These are phyloP conservation scores for Entrophospora sp. DNA, from an alignment of 192 early-diverging fungal species.

Conservation along the genomic window DNA sequence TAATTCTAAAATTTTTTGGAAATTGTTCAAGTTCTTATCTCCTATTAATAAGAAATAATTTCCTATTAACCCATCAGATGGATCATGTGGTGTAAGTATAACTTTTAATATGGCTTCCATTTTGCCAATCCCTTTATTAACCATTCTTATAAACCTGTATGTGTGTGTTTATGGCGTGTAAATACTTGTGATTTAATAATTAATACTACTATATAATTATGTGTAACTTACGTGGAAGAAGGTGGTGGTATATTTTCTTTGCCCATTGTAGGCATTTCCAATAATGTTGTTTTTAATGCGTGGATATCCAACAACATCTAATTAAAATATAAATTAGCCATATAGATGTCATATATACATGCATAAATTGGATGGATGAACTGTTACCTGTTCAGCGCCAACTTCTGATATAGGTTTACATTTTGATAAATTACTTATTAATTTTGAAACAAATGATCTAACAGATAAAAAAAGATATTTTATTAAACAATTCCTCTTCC, in stretches of 20 bases:
- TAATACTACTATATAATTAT: not conserved
- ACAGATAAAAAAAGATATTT: not conserved
- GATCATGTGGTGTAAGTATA: slow-evolving; percentile 75
- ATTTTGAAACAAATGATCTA: slow-evolving; percentile 65
- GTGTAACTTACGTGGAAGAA: slow-evolving; percentile 47
- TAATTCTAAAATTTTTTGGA: slow-evolving; percentile 75
- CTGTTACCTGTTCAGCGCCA: slow-evolving; percentile 81
- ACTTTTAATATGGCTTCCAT: slow-evolving; percentile 87
- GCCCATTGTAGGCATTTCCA: slow-evolving; percentile 64
- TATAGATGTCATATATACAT: too few species aligned
- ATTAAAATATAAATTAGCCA: too few species aligned
- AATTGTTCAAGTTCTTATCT: slow-evolving; percentile 55
- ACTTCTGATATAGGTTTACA: slow-evolving; percentile 85
- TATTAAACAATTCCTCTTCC: not conserved
- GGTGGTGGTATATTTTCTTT: slow-evolving; percentile 40
- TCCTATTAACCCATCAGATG: slow-evolving; percentile 73
- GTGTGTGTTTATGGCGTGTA: too few species aligned
- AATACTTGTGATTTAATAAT: too few species aligned
- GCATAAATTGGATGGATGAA: not conserved
- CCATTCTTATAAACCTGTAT: slow-evolving; percentile 80
- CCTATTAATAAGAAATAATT: slow-evolving; percentile 83
- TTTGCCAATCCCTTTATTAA: slow-evolving; percentile 69
- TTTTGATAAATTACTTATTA: slow-evolving; percentile 57
- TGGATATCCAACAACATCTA: slow-evolving; percentile 92
- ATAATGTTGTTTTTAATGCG: slow-evolving; percentile 74